phyloP scores from a whole-genome alignment of 768 basidiomycete genomes.

The Pleurotus tuoliensis region DNA sequence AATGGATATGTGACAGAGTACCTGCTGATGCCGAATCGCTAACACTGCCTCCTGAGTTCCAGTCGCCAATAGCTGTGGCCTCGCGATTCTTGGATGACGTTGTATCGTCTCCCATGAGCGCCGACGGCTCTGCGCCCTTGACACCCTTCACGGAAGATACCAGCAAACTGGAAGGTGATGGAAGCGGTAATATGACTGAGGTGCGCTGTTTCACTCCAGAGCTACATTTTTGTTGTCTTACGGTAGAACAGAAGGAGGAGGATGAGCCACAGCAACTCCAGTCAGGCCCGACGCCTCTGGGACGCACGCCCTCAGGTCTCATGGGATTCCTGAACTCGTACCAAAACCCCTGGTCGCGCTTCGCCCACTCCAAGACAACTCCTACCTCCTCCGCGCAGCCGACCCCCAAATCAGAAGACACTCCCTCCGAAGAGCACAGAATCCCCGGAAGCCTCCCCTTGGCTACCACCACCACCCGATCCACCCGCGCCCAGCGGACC shows the following conservation, averaged over 20 bases:
- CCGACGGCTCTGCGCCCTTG: constrained; percentile 15
- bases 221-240: not conserved
- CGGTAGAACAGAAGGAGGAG: constrained; percentile 12
- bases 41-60: constrained; percentile 2
- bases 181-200: constrained; percentile 22
- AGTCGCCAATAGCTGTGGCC: constrained; percentile 56
- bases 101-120: constrained; percentile 5
- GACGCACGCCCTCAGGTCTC: constrained; percentile 30
- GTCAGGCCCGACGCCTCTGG: constrained; percentile 7
- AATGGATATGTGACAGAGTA: not conserved
- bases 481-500: constrained; percentile 13
- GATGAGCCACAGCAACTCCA: constrained; percentile 11
- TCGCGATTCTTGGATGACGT: constrained; percentile 50
- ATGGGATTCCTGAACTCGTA: constrained; percentile 61
- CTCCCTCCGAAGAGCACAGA: constrained; percentile 9
- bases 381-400: constrained; percentile 9
- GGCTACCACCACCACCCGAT: constrained; percentile 13
- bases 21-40: constrained; percentile 6
- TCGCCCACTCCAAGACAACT: constrained; percentile 28
- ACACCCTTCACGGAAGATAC: constrained; percentile 13
- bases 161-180: constrained; percentile 16
- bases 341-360: constrained; percentile 53
- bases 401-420: not conserved
- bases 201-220: not conserved
- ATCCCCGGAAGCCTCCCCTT: constrained; percentile 33